A percentile compares a stretch with the other conserved stretches of the same genome.
phyloP scores from a whole-genome alignment of 169 alveolate genomes.

The Cryptosporidium tyzzeri region DNA sequence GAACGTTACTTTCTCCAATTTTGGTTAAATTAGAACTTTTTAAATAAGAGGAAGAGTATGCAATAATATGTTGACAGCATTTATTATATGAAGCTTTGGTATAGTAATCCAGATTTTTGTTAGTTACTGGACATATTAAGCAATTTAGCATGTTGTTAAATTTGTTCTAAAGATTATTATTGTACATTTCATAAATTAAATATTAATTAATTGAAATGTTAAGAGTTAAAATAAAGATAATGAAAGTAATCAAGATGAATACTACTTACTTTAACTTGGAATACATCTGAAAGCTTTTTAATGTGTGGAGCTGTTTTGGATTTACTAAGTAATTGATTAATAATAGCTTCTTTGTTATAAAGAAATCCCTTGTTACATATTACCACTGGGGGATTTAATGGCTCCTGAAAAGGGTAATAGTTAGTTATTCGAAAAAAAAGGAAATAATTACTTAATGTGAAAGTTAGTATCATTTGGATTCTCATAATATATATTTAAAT shows the following conservation, averaged over 20 bases:
- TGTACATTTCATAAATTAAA: neutral
- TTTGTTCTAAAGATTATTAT: slow-evolving; percentile 8
- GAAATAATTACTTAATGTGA: neutral
- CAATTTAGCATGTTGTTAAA: slow-evolving; percentile 23
- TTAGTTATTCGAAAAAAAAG: neutral
- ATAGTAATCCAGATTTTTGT: slow-evolving; percentile 55
- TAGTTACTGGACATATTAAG: slow-evolving; percentile 57
- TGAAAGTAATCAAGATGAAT: neutral
- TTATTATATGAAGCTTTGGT: slow-evolving; percentile 25
- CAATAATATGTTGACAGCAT: slow-evolving; percentile 43
- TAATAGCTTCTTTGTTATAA: slow-evolving; percentile 85
- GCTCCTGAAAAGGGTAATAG: slow-evolving; percentile 80
- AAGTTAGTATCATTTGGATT: neutral
- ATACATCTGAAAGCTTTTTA: slow-evolving; percentile 36
- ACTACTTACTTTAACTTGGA: slow-evolving; percentile 44
- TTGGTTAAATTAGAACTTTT: neutral
- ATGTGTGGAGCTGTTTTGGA: slow-evolving; percentile 83
- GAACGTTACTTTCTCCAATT: neutral
- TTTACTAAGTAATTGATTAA: slow-evolving; percentile 79
- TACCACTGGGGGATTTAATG: slow-evolving; percentile 85
- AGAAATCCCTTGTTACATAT: slow-evolving; percentile 85
- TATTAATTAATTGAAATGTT: neutral
- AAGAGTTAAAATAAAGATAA: neutral
- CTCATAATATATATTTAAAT: too few species aligned
- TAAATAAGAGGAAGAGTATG: slow-evolving; percentile 3